phyloP scores from a whole-genome alignment of 305 asterid genomes.

The Fraxinus angustifolia region DNA sequence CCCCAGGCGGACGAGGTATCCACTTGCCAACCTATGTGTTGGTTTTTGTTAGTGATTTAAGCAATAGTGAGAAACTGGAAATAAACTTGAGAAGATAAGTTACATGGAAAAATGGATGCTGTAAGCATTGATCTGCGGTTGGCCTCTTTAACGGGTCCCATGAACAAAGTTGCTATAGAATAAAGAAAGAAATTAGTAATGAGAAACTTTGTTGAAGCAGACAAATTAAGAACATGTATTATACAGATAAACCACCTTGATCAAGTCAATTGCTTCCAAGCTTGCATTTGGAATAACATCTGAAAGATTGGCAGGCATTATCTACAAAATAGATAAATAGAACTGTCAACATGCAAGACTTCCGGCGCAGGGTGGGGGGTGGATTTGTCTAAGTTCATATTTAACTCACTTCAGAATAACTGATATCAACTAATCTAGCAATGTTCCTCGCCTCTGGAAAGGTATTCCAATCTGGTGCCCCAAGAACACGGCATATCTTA shows the following conservation, averaged over 20 bases:
- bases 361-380: conserved; percentile 16
- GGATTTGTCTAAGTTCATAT: conserved; percentile 20
- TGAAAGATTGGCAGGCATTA: conserved; percentile 61
- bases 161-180: conserved; percentile 76
- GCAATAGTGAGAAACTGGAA: conserved; percentile 14
- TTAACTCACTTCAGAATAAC: conserved; percentile 58
- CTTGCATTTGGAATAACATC: conserved; percentile 77
- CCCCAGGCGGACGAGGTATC: conserved; percentile 60
- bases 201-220: not conserved
- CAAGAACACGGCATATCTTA: conserved; percentile 90
- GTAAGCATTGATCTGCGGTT: conserved; percentile 88
- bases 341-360: conserved; percentile 14
- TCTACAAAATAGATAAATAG: conserved; percentile 39
- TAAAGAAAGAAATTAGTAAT: conserved; percentile 19
- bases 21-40: conserved; percentile 51
- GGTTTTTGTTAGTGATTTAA: conserved; percentile 35
- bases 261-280: conserved; percentile 77
- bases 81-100: conserved; percentile 20
- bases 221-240: conserved; percentile 1
- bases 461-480: conserved; percentile 75
- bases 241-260: conserved; percentile 52
- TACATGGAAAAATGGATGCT: conserved; percentile 89
- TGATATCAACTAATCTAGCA: conserved; percentile 53
- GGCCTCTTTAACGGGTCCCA: conserved; percentile 97
- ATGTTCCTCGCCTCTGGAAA: conserved; percentile 73